Evolutionary conservation across 768 basidiomycete species (phyloP), one percentile per base, ranked within the genome.

Genomic region (Dioszegia crocea): DNA sequence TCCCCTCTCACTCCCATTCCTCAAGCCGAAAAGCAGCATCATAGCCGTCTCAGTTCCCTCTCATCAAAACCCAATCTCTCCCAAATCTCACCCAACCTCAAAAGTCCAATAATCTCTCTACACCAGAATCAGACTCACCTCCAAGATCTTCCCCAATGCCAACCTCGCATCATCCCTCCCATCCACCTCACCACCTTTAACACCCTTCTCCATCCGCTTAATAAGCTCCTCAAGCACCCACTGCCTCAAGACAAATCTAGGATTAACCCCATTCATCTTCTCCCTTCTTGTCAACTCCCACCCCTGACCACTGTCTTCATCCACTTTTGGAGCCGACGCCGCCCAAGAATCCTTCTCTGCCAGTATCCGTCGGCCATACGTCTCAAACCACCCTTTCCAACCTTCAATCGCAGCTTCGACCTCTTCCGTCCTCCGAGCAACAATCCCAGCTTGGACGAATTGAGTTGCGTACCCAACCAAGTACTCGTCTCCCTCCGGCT

Each of bases 201-300:
- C 40, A 11, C 59, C 56, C n/a, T 44, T 56, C 30, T 91, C 88
- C 1, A 91, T 83, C 63, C 83, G 83, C 61, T 78, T 77, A 71
- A 98, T 98, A 23, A 89, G 86, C 70, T 98, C 93, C 74, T 98
- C 92, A 31, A 99, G 80, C 9, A 98, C 79, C 96, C 96, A 98
- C 77, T 98, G 96, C 60, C 96, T 81, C 59, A 98, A 77, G 31
- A 94, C 85, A 77, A 99, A 98, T 33, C 92, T 81, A 17, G 96
- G 96, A 73, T 99, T 99, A 27, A 81, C 84, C 23, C 62, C 74
- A 61, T 80, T 81, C 79, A 84, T 82, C 33, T 40, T 61, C 19
- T 44, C 56, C 33, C 31, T 51, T 49, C 73, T 59, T 11, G 40
- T 48, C n/a, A 29, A 50, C 30, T 62, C 59, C 70, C 72, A 76